Conservation (phyloP, 306 rosid genomes). For the Abrus precatorius region DNA sequence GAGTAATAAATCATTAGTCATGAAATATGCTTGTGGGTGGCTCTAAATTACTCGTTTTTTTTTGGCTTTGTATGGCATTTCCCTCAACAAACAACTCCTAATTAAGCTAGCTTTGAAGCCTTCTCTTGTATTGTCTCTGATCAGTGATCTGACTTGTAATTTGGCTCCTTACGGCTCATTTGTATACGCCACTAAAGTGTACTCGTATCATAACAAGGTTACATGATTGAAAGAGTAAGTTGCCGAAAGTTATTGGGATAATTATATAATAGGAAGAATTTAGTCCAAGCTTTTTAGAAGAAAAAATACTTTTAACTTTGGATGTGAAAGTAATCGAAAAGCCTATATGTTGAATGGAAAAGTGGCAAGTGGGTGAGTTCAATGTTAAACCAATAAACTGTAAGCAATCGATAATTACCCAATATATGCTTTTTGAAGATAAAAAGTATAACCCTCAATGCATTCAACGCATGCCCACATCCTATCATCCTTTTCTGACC, state of each 20-base stretch:
- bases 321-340: conserved; percentile 39
- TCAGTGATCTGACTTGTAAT: neutral
- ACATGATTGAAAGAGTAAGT: conserved; percentile 39
- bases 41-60: neutral
- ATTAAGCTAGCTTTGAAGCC: neutral
- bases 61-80: conserved; percentile 1
- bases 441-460: conserved; percentile 21
- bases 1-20: neutral
- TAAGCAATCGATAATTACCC: neutral
- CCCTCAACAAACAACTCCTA: conserved; percentile 33
- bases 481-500: conserved; percentile 30
- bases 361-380: neutral
- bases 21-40: neutral
- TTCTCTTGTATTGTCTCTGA: conserved; percentile 34
- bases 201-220: neutral
- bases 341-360: conserved; percentile 10
- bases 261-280: conserved; percentile 43
- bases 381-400: neutral
- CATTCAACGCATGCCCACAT: conserved; percentile 11
- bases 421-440: neutral
- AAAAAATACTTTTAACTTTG: conserved; percentile 35
- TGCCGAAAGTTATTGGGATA: conserved; percentile 45
- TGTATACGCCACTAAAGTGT: neutral
- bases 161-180: conserved; percentile 1
- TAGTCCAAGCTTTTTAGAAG: conserved; percentile 24